Evolutionary conservation across 2,329 filamentous ascomycete genomes (phyloP).

Genomic region (Penicillium sp.): DNA sequence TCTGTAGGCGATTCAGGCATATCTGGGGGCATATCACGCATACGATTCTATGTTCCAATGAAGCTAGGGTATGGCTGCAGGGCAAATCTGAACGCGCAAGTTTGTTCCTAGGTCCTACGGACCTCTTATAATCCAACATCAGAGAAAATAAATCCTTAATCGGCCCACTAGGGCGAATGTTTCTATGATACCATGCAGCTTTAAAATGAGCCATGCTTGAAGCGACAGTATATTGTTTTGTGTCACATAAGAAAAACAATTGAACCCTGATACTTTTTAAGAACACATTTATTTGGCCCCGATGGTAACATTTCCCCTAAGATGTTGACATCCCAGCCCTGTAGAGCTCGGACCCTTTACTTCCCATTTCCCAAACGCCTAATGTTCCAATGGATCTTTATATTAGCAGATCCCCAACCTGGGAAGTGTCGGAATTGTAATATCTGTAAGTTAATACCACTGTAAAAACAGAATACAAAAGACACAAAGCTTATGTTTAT

Average conservation of each 20-base stretch:
- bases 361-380: neutral
- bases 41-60: neutral
- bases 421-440: no score
- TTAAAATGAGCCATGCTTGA: neutral
- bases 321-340: neutral
- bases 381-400: neutral
- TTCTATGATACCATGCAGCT: neutral
- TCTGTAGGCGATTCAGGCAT: neutral
- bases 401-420: no score
- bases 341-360: neutral
- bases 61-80: neutral
- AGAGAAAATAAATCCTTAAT: neutral
- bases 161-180: no score
- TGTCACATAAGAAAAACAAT: neutral
- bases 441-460: neutral
- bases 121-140: neutral
- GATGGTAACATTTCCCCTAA: neutral
- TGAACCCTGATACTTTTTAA: neutral
- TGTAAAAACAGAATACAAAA: neutral
- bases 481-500: neutral
- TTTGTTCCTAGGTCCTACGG: neutral
- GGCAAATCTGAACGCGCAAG: neutral
- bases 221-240: neutral
- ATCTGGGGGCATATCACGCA: neutral
- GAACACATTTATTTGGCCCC: neutral